phyloP scores from a whole-genome alignment of 1,139 yeast species.

The Candida mesenterica region DNA sequence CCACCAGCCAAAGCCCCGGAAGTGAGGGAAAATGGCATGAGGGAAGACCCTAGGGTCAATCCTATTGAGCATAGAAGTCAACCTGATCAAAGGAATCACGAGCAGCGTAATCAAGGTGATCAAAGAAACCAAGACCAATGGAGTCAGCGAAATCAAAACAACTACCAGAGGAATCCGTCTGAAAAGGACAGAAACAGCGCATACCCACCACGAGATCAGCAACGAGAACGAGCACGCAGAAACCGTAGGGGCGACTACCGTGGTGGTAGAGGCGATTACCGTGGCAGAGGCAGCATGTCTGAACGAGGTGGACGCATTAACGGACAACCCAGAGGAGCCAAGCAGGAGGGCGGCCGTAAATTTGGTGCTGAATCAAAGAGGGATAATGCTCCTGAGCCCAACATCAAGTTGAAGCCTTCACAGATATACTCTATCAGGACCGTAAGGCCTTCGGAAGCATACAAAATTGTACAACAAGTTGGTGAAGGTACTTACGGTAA shows the following conservation, averaged over 20 bases:
- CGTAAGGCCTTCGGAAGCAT: conserved; percentile 27
- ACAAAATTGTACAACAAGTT: conserved; percentile 44
- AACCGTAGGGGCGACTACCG: conserved; percentile 4
- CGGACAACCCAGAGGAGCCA: neutral
- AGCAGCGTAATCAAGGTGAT: no score
- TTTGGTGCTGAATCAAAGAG: neutral
- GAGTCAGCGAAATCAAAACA: conserved; percentile 5
- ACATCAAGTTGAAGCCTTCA: conserved; percentile 9
- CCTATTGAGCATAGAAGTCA: no score
- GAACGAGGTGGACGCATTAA: conserved; percentile 2
- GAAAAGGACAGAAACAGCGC: conserved; percentile 6
- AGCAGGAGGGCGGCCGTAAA: no score
- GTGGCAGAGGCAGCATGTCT: conserved; percentile 4
- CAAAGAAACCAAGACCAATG: conserved; percentile 13
- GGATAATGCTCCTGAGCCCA: neutral
- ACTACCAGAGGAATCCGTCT: conserved; percentile 8
- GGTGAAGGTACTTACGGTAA: conserved; percentile 55
- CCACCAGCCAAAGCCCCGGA: no score
- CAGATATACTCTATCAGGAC: conserved; percentile 39
- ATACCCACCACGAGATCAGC: conserved; percentile 3
- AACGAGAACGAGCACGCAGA: conserved; percentile 7
- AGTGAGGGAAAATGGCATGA: no score
- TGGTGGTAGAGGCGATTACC: conserved; percentile 4
- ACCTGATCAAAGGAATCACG: no score
- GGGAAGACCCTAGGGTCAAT: no score